Conservation (phyloP, 2,329 filamentous ascomycete species). For the Aspergillus sp. region DNA sequence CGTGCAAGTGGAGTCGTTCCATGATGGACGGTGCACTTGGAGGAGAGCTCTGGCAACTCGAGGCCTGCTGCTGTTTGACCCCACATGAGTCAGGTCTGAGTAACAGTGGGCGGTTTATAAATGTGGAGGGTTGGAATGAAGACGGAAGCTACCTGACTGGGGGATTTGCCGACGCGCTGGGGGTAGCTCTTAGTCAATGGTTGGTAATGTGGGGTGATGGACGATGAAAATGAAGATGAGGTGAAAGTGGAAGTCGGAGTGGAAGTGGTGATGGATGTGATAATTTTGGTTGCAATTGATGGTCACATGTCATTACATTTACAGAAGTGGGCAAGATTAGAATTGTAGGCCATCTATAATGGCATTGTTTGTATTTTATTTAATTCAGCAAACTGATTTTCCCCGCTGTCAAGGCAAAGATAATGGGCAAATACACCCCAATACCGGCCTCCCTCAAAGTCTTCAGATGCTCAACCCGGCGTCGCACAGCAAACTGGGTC, state of each 20-base stretch:
- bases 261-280: too few species aligned
- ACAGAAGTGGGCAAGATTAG: too few species aligned
- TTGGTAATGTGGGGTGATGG: neutral
- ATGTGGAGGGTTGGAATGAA: neutral
- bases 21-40: neutral
- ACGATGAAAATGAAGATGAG: neutral
- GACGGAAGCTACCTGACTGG: neutral
- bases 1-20: neutral
- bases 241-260: too few species aligned
- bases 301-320: neutral
- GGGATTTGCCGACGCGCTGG: slow-evolving; percentile 8
- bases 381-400: slow-evolving; percentile 46
- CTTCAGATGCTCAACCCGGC: slow-evolving; percentile 32
- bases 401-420: slow-evolving; percentile 37
- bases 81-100: slow-evolving; percentile 36
- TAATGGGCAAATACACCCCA: slow-evolving; percentile 30
- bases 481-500: slow-evolving; percentile 32
- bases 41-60: neutral
- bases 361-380: neutral
- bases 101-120: slow-evolving; percentile 22
- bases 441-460: slow-evolving; percentile 30
- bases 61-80: slow-evolving; percentile 11
- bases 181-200: neutral
- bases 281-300: too few species aligned
- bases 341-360: too few species aligned